These are phyloP conservation scores for Paraphaeosphaeria sporulosa DNA, from an alignment of 2,329 filamentous ascomycete genomes.

Conservation along the genomic window DNA sequence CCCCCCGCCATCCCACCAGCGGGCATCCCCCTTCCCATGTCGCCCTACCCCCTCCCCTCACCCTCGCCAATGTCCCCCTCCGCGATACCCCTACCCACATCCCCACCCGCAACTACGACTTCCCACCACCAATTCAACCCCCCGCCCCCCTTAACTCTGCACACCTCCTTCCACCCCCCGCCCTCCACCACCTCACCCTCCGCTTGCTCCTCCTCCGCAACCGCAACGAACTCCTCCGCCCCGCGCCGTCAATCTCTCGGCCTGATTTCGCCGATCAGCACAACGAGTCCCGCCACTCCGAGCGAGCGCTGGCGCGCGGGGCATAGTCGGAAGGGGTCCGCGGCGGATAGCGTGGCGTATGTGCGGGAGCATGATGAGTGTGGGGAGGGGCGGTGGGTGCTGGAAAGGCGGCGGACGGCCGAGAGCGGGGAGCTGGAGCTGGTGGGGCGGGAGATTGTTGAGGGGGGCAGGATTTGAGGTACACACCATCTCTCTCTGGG, in stretches of 20 bases:
- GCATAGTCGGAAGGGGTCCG: slow-evolving; percentile 55
- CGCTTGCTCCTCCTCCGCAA: slow-evolving; percentile 33
- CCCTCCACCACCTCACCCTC: slow-evolving; percentile 30
- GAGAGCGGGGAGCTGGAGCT: slow-evolving; percentile 72
- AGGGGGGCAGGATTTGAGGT: slow-evolving; percentile 56
- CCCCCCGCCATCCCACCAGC: slow-evolving; percentile 29
- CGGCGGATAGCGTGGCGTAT: slow-evolving; percentile 74
- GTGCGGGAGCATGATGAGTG: slow-evolving; percentile 67
- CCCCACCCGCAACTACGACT: slow-evolving; percentile 14
- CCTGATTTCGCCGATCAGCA: slow-evolving; percentile 44
- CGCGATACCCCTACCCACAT: slow-evolving; percentile 30
- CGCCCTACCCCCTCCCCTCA: slow-evolving; percentile 24
- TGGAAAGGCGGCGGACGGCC: slow-evolving; percentile 71
- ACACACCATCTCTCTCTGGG: too few relatives aligned
- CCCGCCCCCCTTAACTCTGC: slow-evolving; percentile 33
- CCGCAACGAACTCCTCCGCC: slow-evolving; percentile 27
- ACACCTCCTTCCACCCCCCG: slow-evolving; percentile 30
- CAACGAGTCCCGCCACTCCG: slow-evolving; percentile 42
- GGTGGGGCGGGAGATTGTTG: slow-evolving; percentile 70
- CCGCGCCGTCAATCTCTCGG: slow-evolving; percentile 39
- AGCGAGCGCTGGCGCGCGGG: slow-evolving; percentile 39
- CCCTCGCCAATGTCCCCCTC: slow-evolving; percentile 27
- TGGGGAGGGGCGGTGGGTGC: slow-evolving; percentile 68
- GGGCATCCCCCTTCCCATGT: slow-evolving; percentile 24
- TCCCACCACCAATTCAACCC: slow-evolving; percentile 20